phyloP scores from a whole-genome alignment of 345 rosid genomes.

The Firmiana major region DNA sequence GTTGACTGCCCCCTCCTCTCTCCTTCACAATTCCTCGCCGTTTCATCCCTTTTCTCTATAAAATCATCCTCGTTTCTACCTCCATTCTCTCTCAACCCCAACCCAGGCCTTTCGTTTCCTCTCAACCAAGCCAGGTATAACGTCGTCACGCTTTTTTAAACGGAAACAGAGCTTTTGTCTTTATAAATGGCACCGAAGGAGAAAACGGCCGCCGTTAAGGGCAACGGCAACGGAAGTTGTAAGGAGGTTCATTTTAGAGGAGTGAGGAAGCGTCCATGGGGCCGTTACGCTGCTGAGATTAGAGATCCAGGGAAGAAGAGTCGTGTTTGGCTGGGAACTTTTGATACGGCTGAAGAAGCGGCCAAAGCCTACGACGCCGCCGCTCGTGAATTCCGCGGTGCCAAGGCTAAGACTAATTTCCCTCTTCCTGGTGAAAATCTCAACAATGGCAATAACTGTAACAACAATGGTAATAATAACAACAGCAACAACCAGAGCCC shows the following conservation, averaged over 20 bases:
- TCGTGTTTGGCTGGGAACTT: slow-evolving; percentile 90
- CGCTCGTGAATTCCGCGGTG: slow-evolving; percentile 68
- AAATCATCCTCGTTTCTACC: slow-evolving; percentile 7
- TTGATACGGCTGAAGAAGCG: slow-evolving; percentile 72
- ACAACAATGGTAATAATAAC: not conserved
- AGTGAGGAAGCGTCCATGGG: slow-evolving; percentile 93
- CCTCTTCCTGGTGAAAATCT: slow-evolving; percentile 20
- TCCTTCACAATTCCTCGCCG: slow-evolving; percentile 13
- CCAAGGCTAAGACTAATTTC: slow-evolving; percentile 84
- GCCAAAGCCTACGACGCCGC: slow-evolving; percentile 74
- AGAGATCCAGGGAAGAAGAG: slow-evolving; percentile 69
- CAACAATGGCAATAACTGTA: not conserved
- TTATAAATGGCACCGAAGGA: slow-evolving; percentile 47
- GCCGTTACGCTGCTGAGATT: slow-evolving; percentile 83
- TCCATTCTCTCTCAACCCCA: not conserved
- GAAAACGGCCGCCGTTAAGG: slow-evolving; percentile 30
- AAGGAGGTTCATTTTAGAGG: slow-evolving; percentile 66
- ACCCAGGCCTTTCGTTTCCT: not conserved
- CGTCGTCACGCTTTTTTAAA: not conserved
- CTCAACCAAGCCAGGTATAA: not conserved
- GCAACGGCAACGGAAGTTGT: slow-evolving; percentile 14
- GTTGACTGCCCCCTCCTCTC: slow-evolving; percentile 27
- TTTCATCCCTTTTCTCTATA: slow-evolving; percentile 24
- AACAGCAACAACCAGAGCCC: slow-evolving; percentile 36
- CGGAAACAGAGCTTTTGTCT: not conserved